Evolutionary conservation across 2,329 filamentous ascomycete genomes (phyloP).

Genomic region (Exophiala lecanii-corni): DNA sequence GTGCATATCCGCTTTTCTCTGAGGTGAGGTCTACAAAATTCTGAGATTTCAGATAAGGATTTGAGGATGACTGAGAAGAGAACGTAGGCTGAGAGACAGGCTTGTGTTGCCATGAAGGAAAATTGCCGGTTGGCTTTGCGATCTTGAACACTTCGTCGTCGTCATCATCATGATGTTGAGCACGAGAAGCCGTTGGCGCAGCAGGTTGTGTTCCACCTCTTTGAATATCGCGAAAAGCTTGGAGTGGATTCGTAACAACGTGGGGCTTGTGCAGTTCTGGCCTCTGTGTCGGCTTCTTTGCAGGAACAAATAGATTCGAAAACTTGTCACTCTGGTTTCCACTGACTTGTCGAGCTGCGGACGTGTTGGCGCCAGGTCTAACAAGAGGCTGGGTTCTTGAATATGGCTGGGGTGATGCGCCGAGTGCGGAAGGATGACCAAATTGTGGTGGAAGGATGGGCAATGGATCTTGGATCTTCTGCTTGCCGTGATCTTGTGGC

Average conservation of each 20-base stretch:
- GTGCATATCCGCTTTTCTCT: slow-evolving; percentile 43
- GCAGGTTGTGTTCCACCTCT: slow-evolving; percentile 23
- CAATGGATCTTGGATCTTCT: slow-evolving; percentile 8
- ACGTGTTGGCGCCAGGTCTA: slow-evolving; percentile 29
- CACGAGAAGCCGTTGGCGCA: slow-evolving; percentile 20
- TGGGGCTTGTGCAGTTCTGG: slow-evolving; percentile 23
- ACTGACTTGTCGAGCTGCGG: slow-evolving; percentile 15
- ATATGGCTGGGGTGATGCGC: slow-evolving; percentile 40
- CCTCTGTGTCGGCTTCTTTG: slow-evolving; percentile 19
- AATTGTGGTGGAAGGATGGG: slow-evolving; percentile 46
- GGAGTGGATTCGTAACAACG: slow-evolving; percentile 16
- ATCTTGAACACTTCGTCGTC: slow-evolving; percentile 35
- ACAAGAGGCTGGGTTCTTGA: slow-evolving; percentile 45
- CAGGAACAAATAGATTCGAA: slow-evolving; percentile 23
- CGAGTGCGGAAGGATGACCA: slow-evolving; percentile 55
- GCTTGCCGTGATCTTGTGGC: slow-evolving; percentile 26
- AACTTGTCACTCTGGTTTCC: slow-evolving; percentile 22
- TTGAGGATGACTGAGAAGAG: slow-evolving; percentile 40
- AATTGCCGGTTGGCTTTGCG: slow-evolving; percentile 32
- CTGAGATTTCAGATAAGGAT: slow-evolving; percentile 39
- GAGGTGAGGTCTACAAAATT: slow-evolving; percentile 48
- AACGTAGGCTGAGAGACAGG: slow-evolving; percentile 50
- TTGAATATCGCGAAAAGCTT: slow-evolving; percentile 23
- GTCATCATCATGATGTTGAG: slow-evolving; percentile 6
- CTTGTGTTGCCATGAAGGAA: slow-evolving; percentile 42